Evolutionary conservation across 225 moss, liverwort and hornwort species (phyloP).

Genomic region (Marchantia paleacea): DNA sequence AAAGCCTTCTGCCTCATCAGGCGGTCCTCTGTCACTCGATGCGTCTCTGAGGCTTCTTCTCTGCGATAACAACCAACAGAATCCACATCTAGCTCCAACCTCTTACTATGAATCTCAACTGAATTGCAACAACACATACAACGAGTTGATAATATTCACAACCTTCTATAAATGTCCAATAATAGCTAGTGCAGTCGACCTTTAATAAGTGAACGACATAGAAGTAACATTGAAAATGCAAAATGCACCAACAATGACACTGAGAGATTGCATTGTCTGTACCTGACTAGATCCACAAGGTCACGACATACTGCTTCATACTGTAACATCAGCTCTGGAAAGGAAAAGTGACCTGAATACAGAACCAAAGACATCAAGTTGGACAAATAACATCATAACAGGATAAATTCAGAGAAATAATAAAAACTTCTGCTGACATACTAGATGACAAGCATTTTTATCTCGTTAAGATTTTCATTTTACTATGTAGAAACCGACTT

Average conservation of each 20-base stretch:
- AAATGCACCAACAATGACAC: too few relatives aligned
- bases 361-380: not conserved
- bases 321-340: slow-evolving; percentile 43
- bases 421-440: too few relatives aligned
- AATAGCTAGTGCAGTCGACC: too few relatives aligned
- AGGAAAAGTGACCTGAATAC: slow-evolving; percentile 34
- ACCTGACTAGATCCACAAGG: slow-evolving; percentile 52
- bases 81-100: not conserved
- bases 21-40: slow-evolving; percentile 92
- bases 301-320: slow-evolving; percentile 52
- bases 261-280: not conserved
- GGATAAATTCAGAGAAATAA: too few relatives aligned
- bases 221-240: not conserved
- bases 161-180: not conserved
- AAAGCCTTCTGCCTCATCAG: slow-evolving; percentile 92
- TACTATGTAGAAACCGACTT: too few relatives aligned
- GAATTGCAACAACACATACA: not conserved
- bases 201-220: not conserved
- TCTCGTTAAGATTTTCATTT: too few relatives aligned
- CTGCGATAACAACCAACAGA: slow-evolving; percentile 15
- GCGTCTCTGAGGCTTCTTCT: slow-evolving; percentile 84
- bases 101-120: not conserved
- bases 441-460: not conserved
- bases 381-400: not conserved
- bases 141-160: not conserved